Base-by-base conservation (phyloP, 2,329 filamentous ascomycete species). In the Aspergillus ustus region DNA sequence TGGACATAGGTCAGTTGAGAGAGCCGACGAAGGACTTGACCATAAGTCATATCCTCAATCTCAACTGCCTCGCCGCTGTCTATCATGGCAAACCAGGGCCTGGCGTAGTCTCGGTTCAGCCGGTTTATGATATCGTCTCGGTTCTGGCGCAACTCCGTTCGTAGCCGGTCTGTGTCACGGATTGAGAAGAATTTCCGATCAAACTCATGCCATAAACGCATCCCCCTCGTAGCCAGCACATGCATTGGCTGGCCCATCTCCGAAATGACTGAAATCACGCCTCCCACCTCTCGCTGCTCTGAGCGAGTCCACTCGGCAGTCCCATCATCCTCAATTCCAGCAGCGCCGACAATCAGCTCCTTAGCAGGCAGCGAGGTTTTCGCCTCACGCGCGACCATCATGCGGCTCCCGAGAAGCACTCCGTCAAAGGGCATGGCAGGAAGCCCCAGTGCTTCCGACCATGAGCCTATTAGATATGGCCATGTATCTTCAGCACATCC, bases 181-280 rank as follows among this genome's bases (percentile, higher is more conserved):
- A 61, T 54, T 4, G 52, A 57, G 28, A 61, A 61, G 25, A 61
- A 51, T 40, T 51, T 17, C 25, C 22, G 4, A 28, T 61, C 59
- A 22, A 56, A n/a, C 46, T 56, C 52, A 6, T 50, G 25, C 58
- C 58, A 60, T 4, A 60, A 22, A 15, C 19, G 34, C 45, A 60
- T 17, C 43, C 95, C 95, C 62, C 95, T 91, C 52, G 95, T 99
- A n/a, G 95, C 95, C 62, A 99, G 87, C 83, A 98, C 98, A 84
- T 99, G 95, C 64, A 99, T 99, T 7, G 95, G 95, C 84, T 99
- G 95, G 49, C 95, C 95, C 95, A 99, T 98, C 80, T 99, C 95
- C 1, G 95, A 99, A 66, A 92, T 88, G 53, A 99, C 95, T 25
- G 95, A 99, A 71, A 99, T 93, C 66, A 99, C 88, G 75, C 95